phyloP scores from a whole-genome alignment of 495 filamentous ascomycete species.

The Bryoglossum gracile region DNA sequence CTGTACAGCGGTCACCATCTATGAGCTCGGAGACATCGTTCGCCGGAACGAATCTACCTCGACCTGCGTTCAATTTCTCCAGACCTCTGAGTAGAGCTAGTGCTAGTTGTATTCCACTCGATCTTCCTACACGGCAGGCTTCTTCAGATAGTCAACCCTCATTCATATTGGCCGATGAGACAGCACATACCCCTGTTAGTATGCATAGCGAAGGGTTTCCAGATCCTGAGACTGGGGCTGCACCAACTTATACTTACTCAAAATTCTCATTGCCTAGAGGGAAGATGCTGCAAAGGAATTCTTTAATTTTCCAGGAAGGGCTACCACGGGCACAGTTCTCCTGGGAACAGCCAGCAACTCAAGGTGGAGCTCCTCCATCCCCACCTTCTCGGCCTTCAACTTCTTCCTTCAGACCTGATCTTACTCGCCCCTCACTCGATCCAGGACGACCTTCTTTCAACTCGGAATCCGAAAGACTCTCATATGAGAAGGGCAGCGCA shows the following conservation, averaged over 20 bases:
- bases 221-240: constrained; percentile 40
- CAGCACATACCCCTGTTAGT: constrained; percentile 55
- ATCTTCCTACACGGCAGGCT: constrained; percentile 37
- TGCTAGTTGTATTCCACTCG: constrained; percentile 49
- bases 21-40: constrained; percentile 65
- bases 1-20: constrained; percentile 64
- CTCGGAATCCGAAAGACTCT: constrained; percentile 33
- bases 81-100: constrained; percentile 76
- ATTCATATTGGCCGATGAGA: constrained; percentile 50
- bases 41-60: constrained; percentile 51
- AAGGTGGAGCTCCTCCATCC: constrained; percentile 43
- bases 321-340: constrained; percentile 15
- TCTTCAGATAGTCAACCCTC: constrained; percentile 58
- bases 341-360: constrained; percentile 37
- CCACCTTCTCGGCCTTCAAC: constrained; percentile 34
- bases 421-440: constrained; percentile 24
- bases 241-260: constrained; percentile 74
- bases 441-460: constrained; percentile 30
- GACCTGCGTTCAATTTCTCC: constrained; percentile 88
- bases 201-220: constrained; percentile 53
- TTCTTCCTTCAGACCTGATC: constrained; percentile 29
- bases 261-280: constrained; percentile 80
- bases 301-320: constrained; percentile 54
- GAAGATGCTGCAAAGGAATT: constrained; percentile 63
- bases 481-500: constrained; percentile 37